A percentile compares a stretch with the other conserved stretches of the same genome.
phyloP scores from a whole-genome alignment of 2,329 filamentous ascomycete genomes.

The Microdochium nivale region DNA sequence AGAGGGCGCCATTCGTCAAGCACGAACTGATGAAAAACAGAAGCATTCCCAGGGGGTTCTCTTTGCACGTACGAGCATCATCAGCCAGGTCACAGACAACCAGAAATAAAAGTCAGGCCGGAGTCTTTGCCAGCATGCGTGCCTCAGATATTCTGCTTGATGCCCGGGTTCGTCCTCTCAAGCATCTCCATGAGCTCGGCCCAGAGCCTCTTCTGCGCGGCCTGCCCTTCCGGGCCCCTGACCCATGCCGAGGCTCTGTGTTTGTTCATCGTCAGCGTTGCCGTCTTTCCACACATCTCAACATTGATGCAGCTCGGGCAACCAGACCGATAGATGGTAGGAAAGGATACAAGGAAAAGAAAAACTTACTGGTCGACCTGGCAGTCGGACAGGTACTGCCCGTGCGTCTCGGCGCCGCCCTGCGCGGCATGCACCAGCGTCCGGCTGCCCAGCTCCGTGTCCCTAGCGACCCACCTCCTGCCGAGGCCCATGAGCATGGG shows the following conservation, averaged over 20 bases:
- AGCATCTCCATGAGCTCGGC: conserved; percentile 1
- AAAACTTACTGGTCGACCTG: conserved; percentile 6
- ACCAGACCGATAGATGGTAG: not conserved
- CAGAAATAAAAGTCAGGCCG: not conserved
- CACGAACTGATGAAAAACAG: too few relatives aligned
- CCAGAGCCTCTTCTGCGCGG: conserved; percentile 5
- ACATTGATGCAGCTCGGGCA: too few relatives aligned
- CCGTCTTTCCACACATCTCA: too few relatives aligned
- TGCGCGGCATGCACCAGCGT: conserved; percentile 7
- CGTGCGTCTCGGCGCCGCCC: conserved; percentile 6
- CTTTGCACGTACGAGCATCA: too few relatives aligned
- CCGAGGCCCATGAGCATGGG: conserved; percentile 1
- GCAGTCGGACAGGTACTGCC: conserved; percentile 10
- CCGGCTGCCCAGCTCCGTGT: conserved; percentile 6
- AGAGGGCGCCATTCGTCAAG: too few relatives aligned
- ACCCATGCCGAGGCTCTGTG: conserved; percentile 5
- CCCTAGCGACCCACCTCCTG: conserved; percentile 5
- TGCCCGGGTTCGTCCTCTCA: conserved; percentile 1
- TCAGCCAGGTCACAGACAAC: too few relatives aligned
- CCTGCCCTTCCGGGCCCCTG: conserved; percentile 2
- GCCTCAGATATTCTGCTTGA: not conserved
- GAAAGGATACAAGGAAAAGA: too few relatives aligned
- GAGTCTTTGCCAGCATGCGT: not conserved
- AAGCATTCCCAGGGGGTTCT: too few relatives aligned
- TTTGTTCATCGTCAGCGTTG: not conserved